Conservation (phyloP, 257 asterid genomes). For the Nicotiana attenuata region DNA sequence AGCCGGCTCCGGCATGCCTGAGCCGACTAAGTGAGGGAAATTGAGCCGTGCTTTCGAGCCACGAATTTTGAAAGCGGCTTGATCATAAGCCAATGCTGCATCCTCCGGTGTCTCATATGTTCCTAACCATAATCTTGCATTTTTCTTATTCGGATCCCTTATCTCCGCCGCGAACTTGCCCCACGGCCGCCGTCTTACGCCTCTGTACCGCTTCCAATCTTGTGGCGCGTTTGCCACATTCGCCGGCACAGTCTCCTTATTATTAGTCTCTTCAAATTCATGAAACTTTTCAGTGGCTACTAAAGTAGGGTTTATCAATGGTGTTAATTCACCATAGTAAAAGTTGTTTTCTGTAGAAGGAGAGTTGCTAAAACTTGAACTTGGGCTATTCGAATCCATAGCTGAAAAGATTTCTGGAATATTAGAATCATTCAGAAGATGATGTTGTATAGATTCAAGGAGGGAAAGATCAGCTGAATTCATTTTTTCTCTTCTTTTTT, state of each 20-base stretch:
- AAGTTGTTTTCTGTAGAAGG: not conserved
- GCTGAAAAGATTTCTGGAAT: constrained; percentile 13
- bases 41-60: constrained; percentile 20
- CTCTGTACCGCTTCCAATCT: constrained; percentile 21
- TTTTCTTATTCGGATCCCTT: constrained; percentile 18
- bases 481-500: not conserved
- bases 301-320: not conserved
- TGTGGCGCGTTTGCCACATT: not conserved
- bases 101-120: constrained; percentile 26
- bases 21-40: constrained; percentile 12
- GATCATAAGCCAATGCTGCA: constrained; percentile 27
- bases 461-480: constrained; percentile 13
- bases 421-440: constrained; percentile 30
- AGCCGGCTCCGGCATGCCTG: not conserved
- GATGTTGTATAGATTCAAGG: constrained; percentile 33
- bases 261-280: no score
- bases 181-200: constrained; percentile 26
- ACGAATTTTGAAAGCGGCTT: constrained; percentile 16
- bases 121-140: constrained; percentile 22
- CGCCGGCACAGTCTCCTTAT: not conserved
- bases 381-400: not conserved
- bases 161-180: constrained; percentile 26
- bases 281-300: not conserved
- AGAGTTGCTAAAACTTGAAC: not conserved
- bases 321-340: not conserved